Base-by-base conservation (phyloP, 805 yeast species). In the Hanseniaspora pseudoguilliermondii region DNA sequence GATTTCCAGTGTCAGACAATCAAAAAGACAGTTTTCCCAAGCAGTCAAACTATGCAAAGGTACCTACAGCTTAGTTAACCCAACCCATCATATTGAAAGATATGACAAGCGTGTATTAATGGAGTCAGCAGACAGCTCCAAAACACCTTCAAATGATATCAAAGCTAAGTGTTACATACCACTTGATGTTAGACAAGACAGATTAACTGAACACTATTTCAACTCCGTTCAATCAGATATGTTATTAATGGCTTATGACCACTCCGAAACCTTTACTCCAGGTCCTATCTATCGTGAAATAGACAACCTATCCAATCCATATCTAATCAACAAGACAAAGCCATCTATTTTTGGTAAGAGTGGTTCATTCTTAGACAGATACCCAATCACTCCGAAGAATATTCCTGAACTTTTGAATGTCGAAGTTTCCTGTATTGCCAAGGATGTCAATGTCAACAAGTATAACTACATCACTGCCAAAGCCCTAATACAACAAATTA, bases 261-360 rank as follows among this genome's bases (percentile, higher is more conserved):
- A 93, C 69, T 80, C 73, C 23, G 80, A 80, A 53, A 66, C 75
- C 23, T 71, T 67, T 51, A 62, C 66, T 35, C 67, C 65, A 41
- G 97, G 97, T 57, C 36, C 48, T 8, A 74, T 77, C 57, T 87
- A 86, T 70, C 76, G 76, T 62, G 79, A 96, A 72, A 75, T 78
- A 57, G 89, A 98, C 95, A 89, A 86, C 61, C 86, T 86, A 54
- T 72, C 84, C 23, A 83, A 95, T 34, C 96, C 96, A 48, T 93
- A 86, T 71, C 93, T 89, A 65, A 66, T 89, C 55, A 87, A 87
- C 71, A 85, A 96, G 76, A 82, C 86, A 21, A 69, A 78, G 57
- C 78, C 80, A 64, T 82, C 82, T 60, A 96, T 97, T 39, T 73
- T 72, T 58, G 96, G 97, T 2, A 78, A 82, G 40, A 76, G 77